These are phyloP conservation scores for Polytrichum formosum DNA, from an alignment of 225 moss, liverwort and hornwort species.

Conservation along the genomic window DNA sequence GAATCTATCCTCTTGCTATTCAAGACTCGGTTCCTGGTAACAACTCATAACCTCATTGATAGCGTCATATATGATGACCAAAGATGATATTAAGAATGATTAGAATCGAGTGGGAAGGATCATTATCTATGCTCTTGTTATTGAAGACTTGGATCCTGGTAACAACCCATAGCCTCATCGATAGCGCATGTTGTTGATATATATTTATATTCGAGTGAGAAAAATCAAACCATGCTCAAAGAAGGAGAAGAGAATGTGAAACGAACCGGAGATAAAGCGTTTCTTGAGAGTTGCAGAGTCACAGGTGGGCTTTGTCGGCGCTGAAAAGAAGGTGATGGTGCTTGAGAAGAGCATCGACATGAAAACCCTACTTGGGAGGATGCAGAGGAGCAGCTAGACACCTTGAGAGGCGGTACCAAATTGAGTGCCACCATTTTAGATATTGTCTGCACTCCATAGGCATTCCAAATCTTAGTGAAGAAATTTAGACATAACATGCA, in stretches of 20 bases:
- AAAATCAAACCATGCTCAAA: too few species aligned
- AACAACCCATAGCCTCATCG: neutral
- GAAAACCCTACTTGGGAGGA: slow-evolving; percentile 13
- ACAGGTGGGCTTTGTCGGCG: slow-evolving; percentile 5
- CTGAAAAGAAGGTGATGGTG: slow-evolving; percentile 5
- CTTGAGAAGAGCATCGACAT: slow-evolving; percentile 21
- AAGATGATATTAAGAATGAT: too few species aligned
- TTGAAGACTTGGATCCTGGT: neutral
- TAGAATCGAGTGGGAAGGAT: too few species aligned
- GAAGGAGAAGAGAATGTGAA: neutral
- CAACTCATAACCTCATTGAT: too few species aligned
- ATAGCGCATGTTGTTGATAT: neutral
- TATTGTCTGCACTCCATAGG: neutral
- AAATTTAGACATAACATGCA: too few species aligned
- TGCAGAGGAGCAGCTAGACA: slow-evolving; percentile 5
- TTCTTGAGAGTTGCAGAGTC: slow-evolving; percentile 2
- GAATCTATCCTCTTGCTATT: neutral
- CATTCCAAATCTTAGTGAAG: neutral
- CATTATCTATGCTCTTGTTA: too few species aligned
- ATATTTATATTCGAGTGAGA: neutral
- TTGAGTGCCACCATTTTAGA: slow-evolving; percentile 13
- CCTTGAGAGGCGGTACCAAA: slow-evolving; percentile 2
- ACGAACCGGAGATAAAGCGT: slow-evolving; percentile 23
- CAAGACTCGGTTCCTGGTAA: too few species aligned
- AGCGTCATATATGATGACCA: too few species aligned